These are phyloP conservation scores for Dothistroma septosporum DNA, from an alignment of 2,329 filamentous ascomycete species.

Conservation along the genomic window DNA sequence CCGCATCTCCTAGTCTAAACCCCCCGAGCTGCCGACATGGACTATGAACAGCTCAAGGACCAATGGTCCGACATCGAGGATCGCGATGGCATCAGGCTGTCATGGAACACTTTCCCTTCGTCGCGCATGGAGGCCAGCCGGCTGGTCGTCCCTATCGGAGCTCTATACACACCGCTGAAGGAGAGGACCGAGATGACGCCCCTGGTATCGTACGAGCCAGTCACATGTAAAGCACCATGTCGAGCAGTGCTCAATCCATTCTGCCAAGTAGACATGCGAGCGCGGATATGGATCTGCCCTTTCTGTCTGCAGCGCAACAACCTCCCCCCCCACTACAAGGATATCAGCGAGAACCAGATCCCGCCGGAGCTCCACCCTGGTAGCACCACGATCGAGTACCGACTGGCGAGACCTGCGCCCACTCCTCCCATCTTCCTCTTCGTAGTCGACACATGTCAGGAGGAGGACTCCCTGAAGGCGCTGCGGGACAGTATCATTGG, in stretches of 20 bases:
- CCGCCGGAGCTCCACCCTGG: constrained; percentile 75
- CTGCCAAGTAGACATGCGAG: constrained; percentile 82
- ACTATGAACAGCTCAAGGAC: constrained; percentile 90
- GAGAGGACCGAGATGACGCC: constrained; percentile 81
- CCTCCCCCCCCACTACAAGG: constrained; percentile 81
- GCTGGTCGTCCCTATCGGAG: constrained; percentile 76
- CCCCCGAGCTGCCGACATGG: constrained; percentile 55
- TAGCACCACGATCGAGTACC: constrained; percentile 88
- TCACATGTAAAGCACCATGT: constrained; percentile 94
- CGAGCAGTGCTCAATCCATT: constrained; percentile 94
- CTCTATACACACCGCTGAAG: constrained; percentile 91
- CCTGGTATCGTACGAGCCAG: constrained; percentile 89
- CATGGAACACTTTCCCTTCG: constrained; percentile 98
- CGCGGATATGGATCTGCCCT: constrained; percentile 81
- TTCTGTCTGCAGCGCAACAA: constrained; percentile 82
- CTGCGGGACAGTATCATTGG: constrained; percentile 83
- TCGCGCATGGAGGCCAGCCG: constrained; percentile 71
- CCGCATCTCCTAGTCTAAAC: constrained; percentile 8
- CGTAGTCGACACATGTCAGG: constrained; percentile 83
- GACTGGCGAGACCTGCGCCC: constrained; percentile 75
- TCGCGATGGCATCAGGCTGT: constrained; percentile 88
- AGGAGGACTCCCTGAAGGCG: constrained; percentile 77
- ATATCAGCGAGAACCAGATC: constrained; percentile 78
- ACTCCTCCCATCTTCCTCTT: constrained; percentile 82
- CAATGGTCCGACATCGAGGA: constrained; percentile 97